Percentiles rank a stretch among this genome's conserved stretches.
These are phyloP conservation scores for Leishmania tarentolae DNA, from an alignment of 208 protist species.

Conservation along the genomic window DNA sequence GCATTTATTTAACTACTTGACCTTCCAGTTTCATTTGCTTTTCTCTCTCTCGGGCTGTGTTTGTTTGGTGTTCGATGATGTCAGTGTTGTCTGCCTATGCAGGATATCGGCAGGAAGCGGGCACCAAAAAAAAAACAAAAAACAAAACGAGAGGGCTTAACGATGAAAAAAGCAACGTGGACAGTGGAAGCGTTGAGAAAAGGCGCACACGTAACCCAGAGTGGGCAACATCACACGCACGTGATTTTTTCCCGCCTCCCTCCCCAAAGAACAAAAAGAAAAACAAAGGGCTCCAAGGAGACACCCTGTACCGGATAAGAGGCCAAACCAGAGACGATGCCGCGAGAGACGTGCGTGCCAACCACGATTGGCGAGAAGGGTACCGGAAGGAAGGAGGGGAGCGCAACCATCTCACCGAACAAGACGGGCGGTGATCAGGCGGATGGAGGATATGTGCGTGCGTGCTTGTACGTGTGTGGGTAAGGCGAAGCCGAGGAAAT, in stretches of 20 bases:
- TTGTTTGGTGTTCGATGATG: background rate
- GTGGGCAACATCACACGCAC: background rate
- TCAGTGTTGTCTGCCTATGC: background rate
- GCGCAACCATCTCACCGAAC: background rate
- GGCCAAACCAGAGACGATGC: background rate
- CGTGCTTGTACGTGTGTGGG: too few relatives aligned
- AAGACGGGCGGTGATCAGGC: background rate
- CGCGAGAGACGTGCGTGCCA: background rate
- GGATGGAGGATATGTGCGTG: background rate
- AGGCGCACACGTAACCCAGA: background rate
- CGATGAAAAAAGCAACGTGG: background rate
- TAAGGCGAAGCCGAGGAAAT: background rate
- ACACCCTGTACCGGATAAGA: background rate
- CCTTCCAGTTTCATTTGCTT: background rate
- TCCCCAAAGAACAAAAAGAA: too few relatives aligned
- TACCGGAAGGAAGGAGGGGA: background rate
- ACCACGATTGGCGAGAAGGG: background rate
- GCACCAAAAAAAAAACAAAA: too few relatives aligned
- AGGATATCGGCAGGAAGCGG: too few relatives aligned
- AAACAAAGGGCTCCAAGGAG: fast-evolving
- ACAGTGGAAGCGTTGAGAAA: background rate
- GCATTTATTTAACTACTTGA: background rate
- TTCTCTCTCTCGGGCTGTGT: background rate
- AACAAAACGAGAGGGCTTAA: background rate
- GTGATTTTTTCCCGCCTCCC: background rate